Evolutionary conservation across 331 rosid genomes (phyloP), one percentile per base, ranked within the genome.

Genomic region (Pyracantha coccinea): DNA sequence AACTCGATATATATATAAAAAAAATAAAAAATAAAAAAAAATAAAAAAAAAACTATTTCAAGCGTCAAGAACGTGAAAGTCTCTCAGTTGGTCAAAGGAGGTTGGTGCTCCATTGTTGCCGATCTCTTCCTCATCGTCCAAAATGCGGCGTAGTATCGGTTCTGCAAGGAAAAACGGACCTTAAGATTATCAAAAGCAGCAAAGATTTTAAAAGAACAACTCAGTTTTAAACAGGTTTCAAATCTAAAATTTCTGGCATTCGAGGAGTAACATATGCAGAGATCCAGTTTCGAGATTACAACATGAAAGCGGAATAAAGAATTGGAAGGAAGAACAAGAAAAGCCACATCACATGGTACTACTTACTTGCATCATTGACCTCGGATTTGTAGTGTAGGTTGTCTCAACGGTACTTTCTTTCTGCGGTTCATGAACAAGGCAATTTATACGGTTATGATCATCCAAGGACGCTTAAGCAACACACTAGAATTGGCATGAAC

Each of bases 341-440:
- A 38, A 23, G 33, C 7, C 52, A 15, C 33, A 14, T 21, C 20
- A 32, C 10, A 16, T 38, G 72, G 75, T 76, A 81, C 82, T 32
- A 75, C 96, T 83, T 88, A 93, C 98, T 80, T 91, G 98, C 98
- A 91, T 93, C 98, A 93, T 93, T 61, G 97, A 88, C 74, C 85
- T 83, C 62, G 91, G 87, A 84, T 93, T 93, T 79, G 94, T 82
- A 9, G 97, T 79, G 85, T 91, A 93, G 31, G 98, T 91, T 65
- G 97, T 89, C 91, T 87, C 96, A 31, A 91, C 79, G 21, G 89
- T 89, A 19, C 69, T 88, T 82, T 93, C 98, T 84, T 84, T 91
- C 98, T 93, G 92, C 75, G 72, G 70, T 74, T 25, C 68, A 82
- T 38, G 76, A 71, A 77, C 20, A 45, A 66, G 68, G 72, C 70